Evolutionary conservation across 1,139 yeast genomes (phyloP).

Genomic region (Yamadazyma siamensis): DNA sequence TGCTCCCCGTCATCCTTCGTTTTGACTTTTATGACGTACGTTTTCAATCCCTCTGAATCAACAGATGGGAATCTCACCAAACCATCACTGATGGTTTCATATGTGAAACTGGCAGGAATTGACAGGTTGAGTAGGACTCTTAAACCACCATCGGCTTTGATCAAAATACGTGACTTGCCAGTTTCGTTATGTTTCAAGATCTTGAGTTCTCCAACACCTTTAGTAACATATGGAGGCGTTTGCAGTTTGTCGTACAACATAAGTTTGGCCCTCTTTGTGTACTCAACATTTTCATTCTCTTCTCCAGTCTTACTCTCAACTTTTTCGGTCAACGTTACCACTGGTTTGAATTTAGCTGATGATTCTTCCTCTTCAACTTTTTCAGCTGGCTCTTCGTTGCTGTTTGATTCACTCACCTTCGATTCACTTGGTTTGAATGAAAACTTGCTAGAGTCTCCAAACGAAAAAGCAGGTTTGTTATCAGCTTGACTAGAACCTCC

Average conservation of each 20-base stretch:
- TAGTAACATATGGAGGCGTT: conserved; percentile 46
- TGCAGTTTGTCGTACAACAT: conserved; percentile 57
- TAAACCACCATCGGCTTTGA: conserved; percentile 88
- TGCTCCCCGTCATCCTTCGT: conserved; percentile 62
- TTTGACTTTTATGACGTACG: conserved; percentile 72
- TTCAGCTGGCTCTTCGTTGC: conserved; percentile 1
- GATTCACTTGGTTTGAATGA: conserved; percentile 20
- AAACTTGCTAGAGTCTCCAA: conserved; percentile 19
- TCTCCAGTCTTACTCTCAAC: conserved; percentile 67
- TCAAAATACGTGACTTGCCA: conserved; percentile 63
- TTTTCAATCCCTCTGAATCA: conserved; percentile 42
- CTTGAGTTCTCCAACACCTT: conserved; percentile 83
- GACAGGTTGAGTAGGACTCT: conserved; percentile 71
- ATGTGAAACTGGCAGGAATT: conserved; percentile 50
- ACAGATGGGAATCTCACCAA: conserved; percentile 60
- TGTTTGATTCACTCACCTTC: conserved; percentile 5
- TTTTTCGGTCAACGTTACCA: conserved; percentile 44
- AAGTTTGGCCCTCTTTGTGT: conserved; percentile 69
- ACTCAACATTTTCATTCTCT: conserved; percentile 68
- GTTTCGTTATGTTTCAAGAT: conserved; percentile 58
- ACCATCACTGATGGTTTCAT: conserved; percentile 58
- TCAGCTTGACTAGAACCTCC: conserved; percentile 11
- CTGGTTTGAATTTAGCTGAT: conserved; percentile 34
- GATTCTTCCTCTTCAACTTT: conserved; percentile 6
- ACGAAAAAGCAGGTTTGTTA: conserved; percentile 5